phyloP scores from a whole-genome alignment of 2,329 filamentous ascomycete species.

The Cladosporium colombiae region DNA sequence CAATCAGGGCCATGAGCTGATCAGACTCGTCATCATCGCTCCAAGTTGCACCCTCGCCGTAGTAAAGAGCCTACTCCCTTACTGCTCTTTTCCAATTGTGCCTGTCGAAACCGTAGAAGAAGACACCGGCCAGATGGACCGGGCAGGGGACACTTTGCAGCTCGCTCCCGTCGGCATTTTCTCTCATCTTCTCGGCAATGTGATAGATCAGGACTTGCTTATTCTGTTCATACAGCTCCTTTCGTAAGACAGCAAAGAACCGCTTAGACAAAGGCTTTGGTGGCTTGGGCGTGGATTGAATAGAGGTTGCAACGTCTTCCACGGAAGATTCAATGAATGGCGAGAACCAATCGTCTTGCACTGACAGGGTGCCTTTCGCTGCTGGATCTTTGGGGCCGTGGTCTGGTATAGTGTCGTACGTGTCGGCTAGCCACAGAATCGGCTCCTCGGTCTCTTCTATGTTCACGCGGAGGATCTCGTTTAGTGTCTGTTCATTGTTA shows the following conservation, averaged over 20 bases:
- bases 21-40: not conserved
- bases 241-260: not conserved
- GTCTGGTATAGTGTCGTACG: not conserved
- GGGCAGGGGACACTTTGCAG: not conserved
- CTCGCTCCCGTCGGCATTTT: not conserved
- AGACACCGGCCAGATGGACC: not conserved
- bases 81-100: not conserved
- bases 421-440: not conserved
- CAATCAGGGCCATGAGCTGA: not conserved
- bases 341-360: no score
- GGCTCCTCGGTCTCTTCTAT: not conserved
- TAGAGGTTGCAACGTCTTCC: not conserved
- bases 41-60: not conserved
- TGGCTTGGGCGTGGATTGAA: not conserved
- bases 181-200: no score
- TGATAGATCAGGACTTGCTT: not conserved
- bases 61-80: not conserved
- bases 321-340: not conserved
- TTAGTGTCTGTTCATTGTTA: not conserved
- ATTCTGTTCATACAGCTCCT: not conserved
- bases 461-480: not conserved
- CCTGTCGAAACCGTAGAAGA: no score
- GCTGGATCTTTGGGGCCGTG: no score
- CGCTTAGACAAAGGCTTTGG: not conserved
- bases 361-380: no score